Conservation (phyloP, 306 rosid genomes). For the Inga leiocalycina region DNA sequence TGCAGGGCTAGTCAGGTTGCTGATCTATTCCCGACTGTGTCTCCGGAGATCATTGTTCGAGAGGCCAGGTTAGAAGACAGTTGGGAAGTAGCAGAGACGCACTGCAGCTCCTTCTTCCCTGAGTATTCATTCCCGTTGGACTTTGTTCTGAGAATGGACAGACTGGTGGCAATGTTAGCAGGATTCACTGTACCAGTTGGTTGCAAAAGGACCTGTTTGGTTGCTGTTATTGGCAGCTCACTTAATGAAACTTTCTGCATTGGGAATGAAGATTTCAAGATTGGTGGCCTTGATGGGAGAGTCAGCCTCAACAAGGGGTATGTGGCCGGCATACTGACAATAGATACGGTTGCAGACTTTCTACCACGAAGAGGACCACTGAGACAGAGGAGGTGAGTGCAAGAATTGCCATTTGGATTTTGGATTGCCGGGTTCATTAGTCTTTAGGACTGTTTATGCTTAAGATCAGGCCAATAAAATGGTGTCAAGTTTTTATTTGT, state of each 20-base stretch:
- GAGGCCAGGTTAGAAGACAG: slow-evolving; percentile 95
- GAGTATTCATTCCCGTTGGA: slow-evolving; percentile 85
- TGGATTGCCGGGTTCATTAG: slow-evolving; percentile 20
- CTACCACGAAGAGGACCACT: slow-evolving; percentile 85
- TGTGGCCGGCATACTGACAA: slow-evolving; percentile 90
- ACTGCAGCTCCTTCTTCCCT: slow-evolving; percentile 98
- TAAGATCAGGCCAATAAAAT: slow-evolving; percentile 11
- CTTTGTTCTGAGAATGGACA: slow-evolving; percentile 82
- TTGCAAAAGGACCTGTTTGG: slow-evolving; percentile 85
- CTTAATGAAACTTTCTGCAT: slow-evolving; percentile 59
- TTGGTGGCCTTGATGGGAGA: slow-evolving; percentile 76
- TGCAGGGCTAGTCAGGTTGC: slow-evolving; percentile 89
- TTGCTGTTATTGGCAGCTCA: slow-evolving; percentile 77
- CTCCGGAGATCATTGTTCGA: slow-evolving; percentile 79
- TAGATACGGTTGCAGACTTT: slow-evolving; percentile 95
- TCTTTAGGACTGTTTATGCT: slow-evolving; percentile 8
- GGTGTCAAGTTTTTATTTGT: slow-evolving; percentile 25
- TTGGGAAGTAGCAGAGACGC: slow-evolving; percentile 99
- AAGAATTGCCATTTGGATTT: slow-evolving; percentile 12
- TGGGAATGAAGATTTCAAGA: slow-evolving; percentile 67
- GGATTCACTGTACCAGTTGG: slow-evolving; percentile 82
- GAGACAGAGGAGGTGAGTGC: slow-evolving; percentile 77
- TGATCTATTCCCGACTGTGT: slow-evolving; percentile 74
- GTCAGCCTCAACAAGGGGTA: slow-evolving; percentile 82
- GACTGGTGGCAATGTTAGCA: slow-evolving; percentile 82